A percentile compares a stretch with the other conserved stretches of the same genome.
These are phyloP conservation scores for Phytopythium mirpurense DNA, from an alignment of 352 stramenopile genomes.

Conservation along the genomic window DNA sequence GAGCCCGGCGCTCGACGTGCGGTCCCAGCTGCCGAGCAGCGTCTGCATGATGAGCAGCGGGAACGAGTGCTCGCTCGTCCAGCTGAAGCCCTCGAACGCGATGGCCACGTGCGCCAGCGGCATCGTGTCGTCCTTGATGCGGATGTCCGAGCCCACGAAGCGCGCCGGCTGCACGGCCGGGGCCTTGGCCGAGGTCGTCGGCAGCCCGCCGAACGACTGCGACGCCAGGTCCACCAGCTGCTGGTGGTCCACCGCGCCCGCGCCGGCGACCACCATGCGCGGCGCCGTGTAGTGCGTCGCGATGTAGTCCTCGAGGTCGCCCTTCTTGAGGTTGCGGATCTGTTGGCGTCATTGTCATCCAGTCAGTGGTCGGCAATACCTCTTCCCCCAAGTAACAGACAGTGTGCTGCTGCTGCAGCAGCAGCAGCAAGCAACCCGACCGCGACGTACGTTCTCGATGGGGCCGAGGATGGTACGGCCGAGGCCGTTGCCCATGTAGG, in stretches of 20 bases:
- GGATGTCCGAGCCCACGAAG: constrained; percentile 89
- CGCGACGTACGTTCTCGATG: constrained; percentile 94
- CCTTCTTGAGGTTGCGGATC: constrained; percentile 91
- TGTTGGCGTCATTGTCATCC: constrained; percentile 20
- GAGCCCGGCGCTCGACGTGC: constrained; percentile 89
- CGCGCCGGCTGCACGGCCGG: constrained; percentile 72
- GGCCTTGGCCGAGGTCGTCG: constrained; percentile 64
- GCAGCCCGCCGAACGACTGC: constrained; percentile 95
- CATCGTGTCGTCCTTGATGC: constrained; percentile 87
- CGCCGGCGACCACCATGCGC: constrained; percentile 98
- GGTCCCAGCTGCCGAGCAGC: constrained; percentile 90
- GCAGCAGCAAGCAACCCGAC: background rate
- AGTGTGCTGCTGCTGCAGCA: too few species aligned
- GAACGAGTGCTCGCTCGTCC: constrained; percentile 98
- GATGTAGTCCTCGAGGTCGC: constrained; percentile 97
- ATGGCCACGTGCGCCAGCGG: constrained; percentile 94
- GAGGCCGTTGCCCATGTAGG: constrained; percentile 96
- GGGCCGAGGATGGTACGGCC: constrained; percentile 99
- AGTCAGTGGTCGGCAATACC: too few species aligned
- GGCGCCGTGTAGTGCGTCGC: constrained; percentile 99
- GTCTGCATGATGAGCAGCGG: constrained; percentile 98
- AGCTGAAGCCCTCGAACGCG: constrained; percentile 97
- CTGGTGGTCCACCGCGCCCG: constrained; percentile 96
- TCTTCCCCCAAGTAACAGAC: too few species aligned
- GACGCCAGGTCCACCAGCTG: constrained; percentile 96